These are phyloP conservation scores for Sporisorium scitamineum DNA, from an alignment of 1,284 basidiomycete species.

Conservation along the genomic window DNA sequence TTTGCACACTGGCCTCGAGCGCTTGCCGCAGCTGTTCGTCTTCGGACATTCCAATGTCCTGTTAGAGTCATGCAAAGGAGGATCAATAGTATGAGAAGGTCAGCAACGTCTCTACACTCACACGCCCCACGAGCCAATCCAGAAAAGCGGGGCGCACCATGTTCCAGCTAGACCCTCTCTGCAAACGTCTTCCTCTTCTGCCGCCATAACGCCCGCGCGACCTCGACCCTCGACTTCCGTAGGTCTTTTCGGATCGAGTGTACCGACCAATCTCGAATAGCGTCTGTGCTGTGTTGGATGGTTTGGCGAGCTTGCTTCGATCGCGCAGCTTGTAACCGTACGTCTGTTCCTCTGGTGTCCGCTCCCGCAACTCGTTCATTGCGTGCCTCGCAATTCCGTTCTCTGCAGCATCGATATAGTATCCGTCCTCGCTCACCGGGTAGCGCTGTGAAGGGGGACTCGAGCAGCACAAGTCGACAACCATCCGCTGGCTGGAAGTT, in stretches of 20 bases:
- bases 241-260: constrained; percentile 9
- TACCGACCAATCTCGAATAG: constrained; percentile 2
- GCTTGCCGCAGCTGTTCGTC: constrained; percentile 54
- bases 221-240: neutral
- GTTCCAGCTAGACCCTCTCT: constrained; percentile 14
- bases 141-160: constrained; percentile 26
- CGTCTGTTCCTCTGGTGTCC: neutral
- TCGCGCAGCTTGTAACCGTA: constrained; percentile 26
- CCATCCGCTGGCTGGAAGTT: neutral
- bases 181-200: constrained; percentile 2
- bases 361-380: neutral
- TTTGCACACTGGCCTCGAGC: constrained; percentile 50
- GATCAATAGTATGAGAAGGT: neutral
- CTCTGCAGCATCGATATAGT: neutral
- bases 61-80: neutral
- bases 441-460: neutral
- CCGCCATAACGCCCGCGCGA: neutral
- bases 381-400: neutral
- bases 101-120: neutral
- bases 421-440: neutral
- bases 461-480: neutral
- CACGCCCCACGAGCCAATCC: neutral
- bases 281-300: constrained; percentile 2
- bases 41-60: constrained; percentile 44
- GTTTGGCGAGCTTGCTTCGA: constrained; percentile 15